Evolutionary conservation across 148 eudicot species (phyloP).

Genomic region (Chenopodium berlandieri): DNA sequence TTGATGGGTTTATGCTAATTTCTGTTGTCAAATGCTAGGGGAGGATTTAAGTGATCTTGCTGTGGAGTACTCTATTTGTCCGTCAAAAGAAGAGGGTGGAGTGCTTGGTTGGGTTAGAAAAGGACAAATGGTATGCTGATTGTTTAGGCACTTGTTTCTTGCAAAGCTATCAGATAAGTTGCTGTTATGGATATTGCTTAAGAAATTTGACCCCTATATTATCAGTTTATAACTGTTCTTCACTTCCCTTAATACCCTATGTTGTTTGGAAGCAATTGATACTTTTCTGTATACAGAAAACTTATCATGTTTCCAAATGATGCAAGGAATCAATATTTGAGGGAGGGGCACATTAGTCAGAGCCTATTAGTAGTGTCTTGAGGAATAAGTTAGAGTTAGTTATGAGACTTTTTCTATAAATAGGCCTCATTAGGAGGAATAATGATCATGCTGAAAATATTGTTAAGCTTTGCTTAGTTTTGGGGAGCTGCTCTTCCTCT

Average conservation of each 20-base stretch:
- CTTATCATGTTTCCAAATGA: neutral
- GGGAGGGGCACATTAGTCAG: no score
- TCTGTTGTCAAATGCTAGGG: constrained; percentile 43
- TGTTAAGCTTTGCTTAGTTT: no score
- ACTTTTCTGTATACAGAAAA: neutral
- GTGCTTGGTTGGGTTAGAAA: constrained; percentile 98
- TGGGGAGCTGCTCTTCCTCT: no score
- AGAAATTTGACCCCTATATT: neutral
- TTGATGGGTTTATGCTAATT: constrained; percentile 2
- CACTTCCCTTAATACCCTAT: neutral
- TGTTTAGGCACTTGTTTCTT: constrained; percentile 11
- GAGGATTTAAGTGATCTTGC: constrained; percentile 93
- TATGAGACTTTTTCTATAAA: no score
- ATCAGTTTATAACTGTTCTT: no score
- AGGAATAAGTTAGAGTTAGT: no score
- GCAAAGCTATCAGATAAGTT: neutral
- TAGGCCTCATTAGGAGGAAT: no score
- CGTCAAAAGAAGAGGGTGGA: constrained; percentile 93
- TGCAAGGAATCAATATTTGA: no score
- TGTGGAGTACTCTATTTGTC: constrained; percentile 75
- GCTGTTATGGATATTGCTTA: neutral
- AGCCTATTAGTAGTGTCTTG: no score
- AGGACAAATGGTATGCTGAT: constrained; percentile 89
- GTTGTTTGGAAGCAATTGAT: neutral
- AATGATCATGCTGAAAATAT: no score